Percentiles rank a stretch among this genome's conserved stretches.
These are phyloP conservation scores for Coemansia sp. DNA, from an alignment of 192 early-diverging fungal species.

Conservation along the genomic window DNA sequence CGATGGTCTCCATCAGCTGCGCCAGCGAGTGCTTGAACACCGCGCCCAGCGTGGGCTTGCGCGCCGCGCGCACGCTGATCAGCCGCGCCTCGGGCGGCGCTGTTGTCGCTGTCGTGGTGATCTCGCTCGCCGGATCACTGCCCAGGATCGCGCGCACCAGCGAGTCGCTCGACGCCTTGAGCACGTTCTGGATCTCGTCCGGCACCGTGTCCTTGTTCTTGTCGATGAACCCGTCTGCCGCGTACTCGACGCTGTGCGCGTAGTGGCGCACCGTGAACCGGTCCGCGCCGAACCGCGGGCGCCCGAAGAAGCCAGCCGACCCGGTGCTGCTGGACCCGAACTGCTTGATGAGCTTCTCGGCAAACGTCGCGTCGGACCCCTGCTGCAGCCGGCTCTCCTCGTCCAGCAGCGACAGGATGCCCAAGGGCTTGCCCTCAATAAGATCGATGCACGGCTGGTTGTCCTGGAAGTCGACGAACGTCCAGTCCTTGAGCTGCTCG, in stretches of 20 bases:
- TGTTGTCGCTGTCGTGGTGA: not conserved
- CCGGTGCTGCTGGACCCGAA: conserved; percentile 52
- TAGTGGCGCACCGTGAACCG: conserved; percentile 96
- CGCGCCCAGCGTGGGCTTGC: conserved; percentile 93
- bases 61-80: conserved; percentile 48
- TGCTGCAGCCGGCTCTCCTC: conserved; percentile 90
- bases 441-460: conserved; percentile 99
- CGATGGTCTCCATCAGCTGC: conserved; percentile 94
- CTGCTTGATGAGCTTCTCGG: conserved; percentile 89
- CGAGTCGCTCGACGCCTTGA: conserved; percentile 76
- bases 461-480: conserved; percentile 98
- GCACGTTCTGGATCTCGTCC: conserved; percentile 82
- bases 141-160: conserved; percentile 82
- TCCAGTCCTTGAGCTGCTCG: conserved; percentile 94
- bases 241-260: conserved; percentile 93
- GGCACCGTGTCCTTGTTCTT: conserved; percentile 99
- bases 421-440: conserved; percentile 89
- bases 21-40: conserved; percentile 96
- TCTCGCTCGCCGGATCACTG: not conserved
- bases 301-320: conserved; percentile 68
- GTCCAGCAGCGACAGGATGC: conserved; percentile 94
- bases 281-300: conserved; percentile 86
- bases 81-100: not conserved
- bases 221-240: conserved; percentile 94
- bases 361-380: conserved; percentile 82